phyloP scores from a whole-genome alignment of 352 stramenopile species.

The Pythium aquatile region DNA sequence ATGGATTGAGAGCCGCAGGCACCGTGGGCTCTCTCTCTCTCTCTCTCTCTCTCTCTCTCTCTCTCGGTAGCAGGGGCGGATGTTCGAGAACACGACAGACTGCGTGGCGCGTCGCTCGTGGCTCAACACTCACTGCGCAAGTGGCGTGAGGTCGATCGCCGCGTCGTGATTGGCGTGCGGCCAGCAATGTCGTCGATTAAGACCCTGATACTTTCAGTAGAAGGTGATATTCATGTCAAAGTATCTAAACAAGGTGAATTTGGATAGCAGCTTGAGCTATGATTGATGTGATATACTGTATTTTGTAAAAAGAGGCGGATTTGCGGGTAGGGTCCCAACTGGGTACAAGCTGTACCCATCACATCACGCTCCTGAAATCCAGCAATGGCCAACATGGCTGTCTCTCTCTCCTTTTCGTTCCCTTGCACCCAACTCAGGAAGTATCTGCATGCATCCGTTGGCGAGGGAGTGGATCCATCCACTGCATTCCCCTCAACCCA shows the following conservation, averaged over 20 bases:
- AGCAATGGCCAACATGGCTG: no score
- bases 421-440: no score
- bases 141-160: not conserved
- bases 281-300: no score
- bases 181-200: not conserved
- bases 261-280: no score
- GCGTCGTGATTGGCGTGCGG: not conserved
- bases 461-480: no score
- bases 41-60: no score
- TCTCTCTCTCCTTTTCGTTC: no score
- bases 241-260: no score
- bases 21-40: no score
- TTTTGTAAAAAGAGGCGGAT: not conserved
- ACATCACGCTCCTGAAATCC: not conserved
- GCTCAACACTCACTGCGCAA: not conserved
- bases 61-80: not conserved
- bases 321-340: conserved; percentile 11
- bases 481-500: no score
- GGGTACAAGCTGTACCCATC: conserved; percentile 13
- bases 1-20: not conserved
- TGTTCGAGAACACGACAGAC: not conserved
- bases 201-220: not conserved
- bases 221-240: not conserved
- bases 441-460: no score
- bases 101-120: not conserved